Conservation (phyloP, 306 rosid species). For the Medicago arabica region DNA sequence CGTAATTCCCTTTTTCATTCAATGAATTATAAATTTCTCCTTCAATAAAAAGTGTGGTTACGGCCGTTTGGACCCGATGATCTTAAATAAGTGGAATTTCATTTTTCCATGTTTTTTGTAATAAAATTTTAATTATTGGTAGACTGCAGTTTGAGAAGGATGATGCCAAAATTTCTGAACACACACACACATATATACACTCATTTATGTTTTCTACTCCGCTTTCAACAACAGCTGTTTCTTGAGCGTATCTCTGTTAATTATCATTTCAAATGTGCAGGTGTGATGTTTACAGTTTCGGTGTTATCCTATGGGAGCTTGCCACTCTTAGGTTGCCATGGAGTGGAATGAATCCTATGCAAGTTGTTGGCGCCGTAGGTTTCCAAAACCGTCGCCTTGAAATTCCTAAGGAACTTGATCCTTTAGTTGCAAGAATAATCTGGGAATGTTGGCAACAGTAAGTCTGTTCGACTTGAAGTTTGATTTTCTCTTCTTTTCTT, state of each 20-base stretch:
- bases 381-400: slow-evolving; percentile 97
- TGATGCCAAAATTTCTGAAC: not conserved
- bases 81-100: slow-evolving; percentile 21
- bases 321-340: slow-evolving; percentile 93
- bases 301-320: slow-evolving; percentile 98
- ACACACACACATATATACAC: not conserved
- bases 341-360: slow-evolving; percentile 99
- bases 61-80: not conserved
- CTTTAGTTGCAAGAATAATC: slow-evolving; percentile 84
- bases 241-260: slow-evolving; percentile 3
- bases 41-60: not conserved
- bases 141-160: slow-evolving; percentile 33
- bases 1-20: slow-evolving; percentile 10
- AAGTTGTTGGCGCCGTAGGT: slow-evolving; percentile 99
- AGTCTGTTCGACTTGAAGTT: slow-evolving; percentile 52
- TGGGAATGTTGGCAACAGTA: slow-evolving; percentile 98
- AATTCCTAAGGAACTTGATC: slow-evolving; percentile 94
- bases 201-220: not conserved
- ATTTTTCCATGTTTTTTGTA: not conserved
- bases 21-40: not conserved
- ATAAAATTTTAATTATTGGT: slow-evolving; percentile 17
- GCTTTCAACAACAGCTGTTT: slow-evolving; percentile 20
- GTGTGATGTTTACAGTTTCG: slow-evolving; percentile 98
- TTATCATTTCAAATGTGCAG: slow-evolving; percentile 54
- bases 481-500: slow-evolving; percentile 6